Conservation (phyloP, 345 rosid species). For the Murraya koenigii region DNA sequence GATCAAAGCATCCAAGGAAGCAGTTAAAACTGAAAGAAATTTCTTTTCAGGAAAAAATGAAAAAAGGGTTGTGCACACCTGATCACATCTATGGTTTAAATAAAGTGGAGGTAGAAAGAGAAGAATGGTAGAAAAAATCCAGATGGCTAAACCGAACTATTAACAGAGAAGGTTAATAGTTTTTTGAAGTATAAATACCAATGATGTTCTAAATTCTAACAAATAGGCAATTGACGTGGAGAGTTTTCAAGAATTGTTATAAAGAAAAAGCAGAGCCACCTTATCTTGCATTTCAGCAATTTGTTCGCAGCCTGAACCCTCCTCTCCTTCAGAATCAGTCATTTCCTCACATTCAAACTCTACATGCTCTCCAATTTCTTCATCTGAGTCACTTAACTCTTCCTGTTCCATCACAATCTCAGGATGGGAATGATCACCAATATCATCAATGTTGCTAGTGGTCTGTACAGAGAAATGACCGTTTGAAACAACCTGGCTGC, state of each 20-base stretch:
- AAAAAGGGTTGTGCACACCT: not conserved
- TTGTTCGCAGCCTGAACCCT: conserved; percentile 45
- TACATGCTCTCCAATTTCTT: conserved; percentile 83
- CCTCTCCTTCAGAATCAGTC: conserved; percentile 96
- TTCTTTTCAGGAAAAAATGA: not conserved
- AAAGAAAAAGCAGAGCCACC: conserved; percentile 33
- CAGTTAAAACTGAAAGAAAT: not conserved
- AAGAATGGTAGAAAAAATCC: not conserved
- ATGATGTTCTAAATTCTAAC: not conserved
- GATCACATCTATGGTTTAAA: not conserved
- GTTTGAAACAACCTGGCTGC: conserved; percentile 27
- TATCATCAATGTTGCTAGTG: conserved; percentile 38
- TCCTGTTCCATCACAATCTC: conserved; percentile 98
- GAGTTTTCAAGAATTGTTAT: not conserved
- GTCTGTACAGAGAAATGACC: conserved; percentile 27
- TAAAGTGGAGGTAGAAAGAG: not conserved
- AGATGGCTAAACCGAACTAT: not conserved
- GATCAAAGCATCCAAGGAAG: not conserved
- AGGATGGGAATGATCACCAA: conserved; percentile 55
- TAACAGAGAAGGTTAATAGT: not conserved
- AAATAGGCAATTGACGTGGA: not conserved
- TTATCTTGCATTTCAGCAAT: conserved; percentile 40
- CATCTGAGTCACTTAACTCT: conserved; percentile 96
- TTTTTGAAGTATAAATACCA: not conserved
- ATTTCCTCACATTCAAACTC: conserved; percentile 99